A percentile compares a stretch with the other conserved stretches of the same genome.
Evolutionary conservation across 2,329 filamentous ascomycete species (phyloP).

Genomic region (Neopestalotiopsis sp.): DNA sequence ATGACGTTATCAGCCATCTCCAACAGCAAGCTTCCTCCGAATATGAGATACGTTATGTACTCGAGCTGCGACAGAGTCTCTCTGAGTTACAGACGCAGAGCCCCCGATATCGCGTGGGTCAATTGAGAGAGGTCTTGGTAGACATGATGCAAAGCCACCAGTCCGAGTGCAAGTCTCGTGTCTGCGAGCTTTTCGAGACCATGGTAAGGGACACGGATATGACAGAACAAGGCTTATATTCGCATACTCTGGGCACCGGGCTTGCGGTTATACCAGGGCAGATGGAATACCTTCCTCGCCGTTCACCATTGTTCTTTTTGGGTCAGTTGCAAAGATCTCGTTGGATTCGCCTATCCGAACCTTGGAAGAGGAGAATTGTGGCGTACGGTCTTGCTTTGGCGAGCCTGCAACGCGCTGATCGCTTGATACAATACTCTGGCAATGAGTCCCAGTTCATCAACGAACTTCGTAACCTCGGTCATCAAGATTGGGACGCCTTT

Average conservation of each 20-base stretch:
- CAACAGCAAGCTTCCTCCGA: neutral
- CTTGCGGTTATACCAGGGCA: neutral
- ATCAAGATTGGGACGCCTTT: slow-evolving; percentile 58
- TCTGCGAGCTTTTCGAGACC: neutral
- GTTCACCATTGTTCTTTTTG: neutral
- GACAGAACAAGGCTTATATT: neutral
- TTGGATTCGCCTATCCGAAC: slow-evolving; percentile 31
- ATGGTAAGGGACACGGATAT: neutral
- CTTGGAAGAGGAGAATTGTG: slow-evolving; percentile 44
- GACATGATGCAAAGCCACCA: neutral
- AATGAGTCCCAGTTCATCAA: slow-evolving; percentile 40
- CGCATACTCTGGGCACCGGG: too few relatives aligned
- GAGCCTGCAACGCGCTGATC: slow-evolving; percentile 46
- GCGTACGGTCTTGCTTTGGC: slow-evolving; percentile 47
- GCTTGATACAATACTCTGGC: slow-evolving; percentile 38
- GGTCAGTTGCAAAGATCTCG: neutral
- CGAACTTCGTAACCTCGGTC: slow-evolving; percentile 57
- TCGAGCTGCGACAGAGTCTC: neutral
- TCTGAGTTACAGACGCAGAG: neutral
- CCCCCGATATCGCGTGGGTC: neutral
- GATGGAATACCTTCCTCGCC: neutral
- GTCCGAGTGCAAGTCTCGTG: neutral
- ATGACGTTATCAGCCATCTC: neutral
- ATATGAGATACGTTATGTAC: neutral
- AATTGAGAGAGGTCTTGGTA: neutral